Conservation (phyloP, 2,329 filamentous ascomycete species). For the Corniculantispora saksenae region DNA sequence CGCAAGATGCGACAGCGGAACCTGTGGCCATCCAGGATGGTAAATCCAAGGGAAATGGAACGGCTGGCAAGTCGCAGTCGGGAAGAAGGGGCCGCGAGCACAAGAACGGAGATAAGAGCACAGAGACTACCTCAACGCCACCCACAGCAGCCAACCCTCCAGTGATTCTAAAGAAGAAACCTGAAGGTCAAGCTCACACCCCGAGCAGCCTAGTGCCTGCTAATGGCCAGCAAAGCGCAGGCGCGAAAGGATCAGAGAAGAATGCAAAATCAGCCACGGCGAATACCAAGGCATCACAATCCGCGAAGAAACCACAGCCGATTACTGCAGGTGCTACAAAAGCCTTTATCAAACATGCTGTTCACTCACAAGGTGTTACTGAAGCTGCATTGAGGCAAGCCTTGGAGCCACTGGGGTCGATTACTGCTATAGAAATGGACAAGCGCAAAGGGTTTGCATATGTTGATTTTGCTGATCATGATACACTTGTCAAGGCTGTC, state of each 20-base stretch:
- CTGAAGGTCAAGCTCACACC: constrained; percentile 29
- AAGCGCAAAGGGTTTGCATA: constrained; percentile 94
- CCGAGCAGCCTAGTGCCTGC: constrained; percentile 20
- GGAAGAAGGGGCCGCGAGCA: constrained; percentile 36
- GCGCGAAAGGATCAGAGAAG: constrained; percentile 32
- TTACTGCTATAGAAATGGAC: constrained; percentile 86
- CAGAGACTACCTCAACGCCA: constrained; percentile 32
- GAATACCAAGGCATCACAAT: constrained; percentile 29
- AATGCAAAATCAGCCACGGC: constrained; percentile 40
- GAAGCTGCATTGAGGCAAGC: constrained; percentile 76
- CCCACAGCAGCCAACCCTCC: constrained; percentile 34
- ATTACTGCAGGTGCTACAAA: constrained; percentile 54
- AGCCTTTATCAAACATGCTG: constrained; percentile 79
- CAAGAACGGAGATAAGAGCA: constrained; percentile 41
- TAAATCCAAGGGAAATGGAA: constrained; percentile 25
- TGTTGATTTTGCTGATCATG: constrained; percentile 78
- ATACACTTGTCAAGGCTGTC: constrained; percentile 75
- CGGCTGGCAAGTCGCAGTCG: constrained; percentile 18
- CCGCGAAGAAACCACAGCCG: constrained; percentile 36
- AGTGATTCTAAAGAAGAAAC: constrained; percentile 46
- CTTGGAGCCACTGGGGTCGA: constrained; percentile 70
- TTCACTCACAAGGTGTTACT: constrained; percentile 88
- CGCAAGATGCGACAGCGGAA: not conserved
- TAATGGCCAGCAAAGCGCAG: constrained; percentile 26
- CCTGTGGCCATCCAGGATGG: constrained; percentile 2